Evolutionary conservation across 1,139 yeast genomes (phyloP).

Genomic region (Blastobotrys capitulatus): DNA sequence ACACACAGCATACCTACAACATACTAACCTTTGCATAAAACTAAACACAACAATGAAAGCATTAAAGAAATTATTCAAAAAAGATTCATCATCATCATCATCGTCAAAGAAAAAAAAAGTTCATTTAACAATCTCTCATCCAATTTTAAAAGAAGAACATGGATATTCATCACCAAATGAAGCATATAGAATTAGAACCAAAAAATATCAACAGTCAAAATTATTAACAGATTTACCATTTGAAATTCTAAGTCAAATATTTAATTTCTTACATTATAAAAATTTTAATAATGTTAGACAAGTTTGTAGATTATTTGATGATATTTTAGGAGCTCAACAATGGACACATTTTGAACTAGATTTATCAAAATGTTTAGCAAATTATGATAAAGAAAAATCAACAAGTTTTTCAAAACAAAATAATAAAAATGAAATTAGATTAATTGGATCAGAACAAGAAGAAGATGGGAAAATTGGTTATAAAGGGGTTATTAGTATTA

Average conservation of each 20-base stretch:
- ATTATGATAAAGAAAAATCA: neutral
- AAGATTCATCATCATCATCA: neutral
- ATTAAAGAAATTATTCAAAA: neutral
- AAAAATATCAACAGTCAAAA: neutral
- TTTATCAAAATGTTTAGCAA: conserved; percentile 1
- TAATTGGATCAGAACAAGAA: neutral
- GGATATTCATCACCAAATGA: conserved; percentile 1
- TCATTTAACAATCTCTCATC: neutral
- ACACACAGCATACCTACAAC: too few relatives aligned
- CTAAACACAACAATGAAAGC: too few relatives aligned
- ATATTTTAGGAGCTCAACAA: conserved; percentile 1
- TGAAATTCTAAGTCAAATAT: conserved; percentile 5
- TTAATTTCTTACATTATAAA: neutral
- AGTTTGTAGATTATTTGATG: conserved; percentile 7
- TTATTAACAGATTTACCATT: neutral
- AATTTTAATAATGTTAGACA: neutral
- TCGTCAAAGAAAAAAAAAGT: neutral
- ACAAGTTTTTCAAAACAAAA: neutral
- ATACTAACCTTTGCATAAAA: too few relatives aligned
- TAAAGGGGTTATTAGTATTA: neutral
- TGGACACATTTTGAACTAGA: conserved; percentile 9
- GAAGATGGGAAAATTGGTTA: neutral
- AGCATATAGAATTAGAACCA: neutral
- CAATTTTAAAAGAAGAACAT: neutral
- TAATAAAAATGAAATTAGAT: neutral